These are phyloP conservation scores for Scenedesmus sp. DNA, from an alignment of 163 green algal genomes.

Conservation along the genomic window DNA sequence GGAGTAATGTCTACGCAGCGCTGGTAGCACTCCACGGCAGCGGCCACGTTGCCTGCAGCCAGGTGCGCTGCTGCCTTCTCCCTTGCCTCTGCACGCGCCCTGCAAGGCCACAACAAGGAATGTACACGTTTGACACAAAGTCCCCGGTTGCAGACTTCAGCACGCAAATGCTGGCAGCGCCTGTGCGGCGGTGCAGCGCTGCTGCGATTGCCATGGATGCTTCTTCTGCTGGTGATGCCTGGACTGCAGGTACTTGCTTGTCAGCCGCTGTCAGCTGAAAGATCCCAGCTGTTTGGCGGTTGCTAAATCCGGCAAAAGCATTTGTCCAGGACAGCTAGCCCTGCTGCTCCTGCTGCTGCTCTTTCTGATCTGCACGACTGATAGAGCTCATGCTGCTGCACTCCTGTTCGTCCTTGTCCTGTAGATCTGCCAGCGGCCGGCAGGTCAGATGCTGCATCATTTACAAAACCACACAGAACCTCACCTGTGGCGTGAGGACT, in stretches of 20 bases:
- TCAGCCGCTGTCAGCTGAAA: too few species aligned
- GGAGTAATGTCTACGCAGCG: conserved; percentile 92
- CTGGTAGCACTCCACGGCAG: conserved; percentile 94
- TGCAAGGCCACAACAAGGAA: conserved; percentile 41
- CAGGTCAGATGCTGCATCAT: not conserved
- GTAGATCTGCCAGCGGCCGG: too few species aligned
- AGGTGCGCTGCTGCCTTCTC: conserved; percentile 77
- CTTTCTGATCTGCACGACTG: not conserved
- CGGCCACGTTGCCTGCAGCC: conserved; percentile 80
- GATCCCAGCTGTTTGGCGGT: too few species aligned
- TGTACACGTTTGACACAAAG: not conserved
- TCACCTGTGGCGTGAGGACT: conserved; percentile 73
- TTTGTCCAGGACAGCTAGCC: not conserved
- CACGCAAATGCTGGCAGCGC: not conserved
- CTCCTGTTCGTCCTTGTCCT: too few species aligned
- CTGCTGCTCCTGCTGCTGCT: conserved; percentile 5
- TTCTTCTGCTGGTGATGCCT: too few species aligned
- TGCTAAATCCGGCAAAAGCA: too few species aligned
- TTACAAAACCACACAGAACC: too few species aligned
- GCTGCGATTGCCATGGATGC: not conserved
- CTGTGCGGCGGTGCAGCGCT: not conserved
- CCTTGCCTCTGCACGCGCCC: conserved; percentile 76
- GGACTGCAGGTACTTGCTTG: too few species aligned
- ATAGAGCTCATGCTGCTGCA: not conserved
- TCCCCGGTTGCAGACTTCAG: not conserved